phyloP scores from a whole-genome alignment of 2,329 filamentous ascomycete genomes.

The Aspergillus ochraceus region DNA sequence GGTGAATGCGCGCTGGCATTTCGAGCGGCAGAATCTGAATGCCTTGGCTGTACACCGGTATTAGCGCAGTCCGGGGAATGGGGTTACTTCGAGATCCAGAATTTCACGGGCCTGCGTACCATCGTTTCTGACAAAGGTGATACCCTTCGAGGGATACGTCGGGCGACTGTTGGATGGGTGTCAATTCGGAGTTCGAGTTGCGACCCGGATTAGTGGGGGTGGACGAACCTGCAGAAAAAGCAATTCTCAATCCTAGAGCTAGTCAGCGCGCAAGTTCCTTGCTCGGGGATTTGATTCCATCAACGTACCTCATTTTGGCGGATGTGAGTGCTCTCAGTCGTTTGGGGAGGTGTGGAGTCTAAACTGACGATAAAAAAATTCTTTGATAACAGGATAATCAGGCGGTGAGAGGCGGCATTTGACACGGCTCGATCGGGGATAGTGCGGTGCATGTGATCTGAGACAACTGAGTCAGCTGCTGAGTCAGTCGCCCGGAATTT shows the following conservation, averaged over 20 bases:
- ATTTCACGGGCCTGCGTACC: neutral
- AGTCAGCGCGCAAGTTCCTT: neutral
- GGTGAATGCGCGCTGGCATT: slow-evolving; percentile 79
- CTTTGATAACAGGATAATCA: neutral
- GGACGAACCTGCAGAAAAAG: slow-evolving; percentile 62
- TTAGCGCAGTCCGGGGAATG: neutral
- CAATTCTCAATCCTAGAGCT: slow-evolving; percentile 57
- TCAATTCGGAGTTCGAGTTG: neutral
- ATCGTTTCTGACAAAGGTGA: slow-evolving; percentile 60
- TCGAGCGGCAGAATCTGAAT: slow-evolving; percentile 67
- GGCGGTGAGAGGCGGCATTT: neutral
- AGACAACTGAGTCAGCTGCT: neutral
- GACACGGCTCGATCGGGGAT: neutral
- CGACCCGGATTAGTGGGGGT: neutral
- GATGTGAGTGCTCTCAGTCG: neutral
- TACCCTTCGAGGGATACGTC: slow-evolving; percentile 64
- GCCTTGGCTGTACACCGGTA: slow-evolving; percentile 10
- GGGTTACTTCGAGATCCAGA: neutral
- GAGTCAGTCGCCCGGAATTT: too few species aligned
- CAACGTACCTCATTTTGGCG: slow-evolving; percentile 1
- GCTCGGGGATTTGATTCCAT: neutral
- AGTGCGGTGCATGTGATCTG: neutral
- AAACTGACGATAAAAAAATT: neutral
- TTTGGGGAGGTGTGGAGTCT: neutral
- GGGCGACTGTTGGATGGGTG: slow-evolving; percentile 45